Percentiles rank a stretch among this genome's conserved stretches.
phyloP scores from a whole-genome alignment of 2,329 filamentous ascomycete genomes.

The Fusarium humuli region DNA sequence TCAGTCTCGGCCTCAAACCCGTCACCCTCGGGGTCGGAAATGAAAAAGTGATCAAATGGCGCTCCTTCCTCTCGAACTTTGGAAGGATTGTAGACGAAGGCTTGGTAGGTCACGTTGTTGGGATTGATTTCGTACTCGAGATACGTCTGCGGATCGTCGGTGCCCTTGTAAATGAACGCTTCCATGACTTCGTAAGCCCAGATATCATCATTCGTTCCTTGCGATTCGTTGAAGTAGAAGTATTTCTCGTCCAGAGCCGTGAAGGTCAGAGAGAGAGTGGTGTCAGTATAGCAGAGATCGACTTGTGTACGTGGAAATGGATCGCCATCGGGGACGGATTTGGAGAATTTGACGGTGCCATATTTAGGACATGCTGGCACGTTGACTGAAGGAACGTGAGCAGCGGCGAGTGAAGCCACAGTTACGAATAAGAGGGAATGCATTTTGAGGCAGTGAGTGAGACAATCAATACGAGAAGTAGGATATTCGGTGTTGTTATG shows the following conservation, averaged over 20 bases:
- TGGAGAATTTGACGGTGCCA: conserved; percentile 54
- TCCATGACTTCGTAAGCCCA: conserved; percentile 65
- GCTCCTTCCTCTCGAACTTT: conserved; percentile 56
- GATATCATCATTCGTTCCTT: conserved; percentile 60
- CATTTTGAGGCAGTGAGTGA: conserved; percentile 23
- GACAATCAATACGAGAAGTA: conserved; percentile 1
- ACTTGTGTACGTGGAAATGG: conserved; percentile 59
- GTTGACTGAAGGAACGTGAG: conserved; percentile 46
- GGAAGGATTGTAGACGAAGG: conserved; percentile 63
- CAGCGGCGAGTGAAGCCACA: conserved; percentile 9
- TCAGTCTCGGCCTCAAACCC: conserved; percentile 56
- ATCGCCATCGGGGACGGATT: conserved; percentile 55
- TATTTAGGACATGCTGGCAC: conserved; percentile 55
- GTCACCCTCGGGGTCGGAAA: conserved; percentile 55
- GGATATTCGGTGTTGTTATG: neutral
- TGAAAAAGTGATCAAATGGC: conserved; percentile 58
- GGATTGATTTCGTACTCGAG: conserved; percentile 64
- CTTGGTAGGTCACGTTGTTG: conserved; percentile 64
- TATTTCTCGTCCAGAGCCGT: conserved; percentile 59
- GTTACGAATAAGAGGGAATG: conserved; percentile 1
- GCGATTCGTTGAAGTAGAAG: conserved; percentile 59
- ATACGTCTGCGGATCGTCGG: conserved; percentile 60
- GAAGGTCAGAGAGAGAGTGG: conserved; percentile 56
- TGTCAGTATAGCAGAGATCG: conserved; percentile 60
- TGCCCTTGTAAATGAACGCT: conserved; percentile 60